Percentiles rank a stretch among this genome's conserved stretches.
Conservation (phyloP, 2,329 filamentous ascomycete genomes). For the Chalaropsis thielavioides region DNA sequence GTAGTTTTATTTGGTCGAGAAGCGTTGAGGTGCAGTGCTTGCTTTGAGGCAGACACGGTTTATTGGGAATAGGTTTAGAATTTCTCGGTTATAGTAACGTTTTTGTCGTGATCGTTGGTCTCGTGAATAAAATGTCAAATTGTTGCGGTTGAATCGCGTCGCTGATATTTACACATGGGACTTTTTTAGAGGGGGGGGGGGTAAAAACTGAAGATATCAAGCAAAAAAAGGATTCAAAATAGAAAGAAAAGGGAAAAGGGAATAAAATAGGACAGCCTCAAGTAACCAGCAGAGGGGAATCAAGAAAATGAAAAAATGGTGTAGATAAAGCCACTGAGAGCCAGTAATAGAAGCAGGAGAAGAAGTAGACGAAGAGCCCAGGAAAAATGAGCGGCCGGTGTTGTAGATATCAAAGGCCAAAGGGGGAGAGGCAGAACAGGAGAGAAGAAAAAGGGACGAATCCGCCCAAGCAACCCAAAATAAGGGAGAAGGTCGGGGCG, state of each 20-base stretch:
- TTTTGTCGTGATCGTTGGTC: slow-evolving; percentile 7
- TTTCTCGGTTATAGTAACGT: not conserved
- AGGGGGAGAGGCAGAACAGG: not conserved
- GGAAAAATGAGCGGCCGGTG: not conserved
- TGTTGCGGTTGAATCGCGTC: not conserved
- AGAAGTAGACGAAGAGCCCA: not conserved
- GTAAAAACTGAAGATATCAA: slow-evolving; percentile 6
- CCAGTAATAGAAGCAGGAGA: not conserved
- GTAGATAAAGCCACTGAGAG: not conserved
- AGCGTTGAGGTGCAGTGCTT: not conserved
- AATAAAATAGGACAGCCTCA: slow-evolving; percentile 5
- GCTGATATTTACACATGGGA: not conserved
- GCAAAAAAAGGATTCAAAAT: slow-evolving; percentile 1
- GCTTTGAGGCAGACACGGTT: not conserved
- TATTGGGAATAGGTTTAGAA: not conserved
- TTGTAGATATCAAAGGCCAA: not conserved
- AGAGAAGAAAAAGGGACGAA: not conserved
- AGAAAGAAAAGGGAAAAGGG: not conserved
- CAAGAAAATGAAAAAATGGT: not conserved
- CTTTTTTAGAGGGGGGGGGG: not conserved
- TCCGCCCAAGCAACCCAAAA: not conserved
- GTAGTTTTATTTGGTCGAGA: not conserved
- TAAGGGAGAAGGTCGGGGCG: not conserved
- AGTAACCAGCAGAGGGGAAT: slow-evolving; percentile 1
- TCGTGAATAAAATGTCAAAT: not conserved